Evolutionary conservation across 352 stramenopile species (phyloP).

Genomic region (Globisporangium orthogonon): DNA sequence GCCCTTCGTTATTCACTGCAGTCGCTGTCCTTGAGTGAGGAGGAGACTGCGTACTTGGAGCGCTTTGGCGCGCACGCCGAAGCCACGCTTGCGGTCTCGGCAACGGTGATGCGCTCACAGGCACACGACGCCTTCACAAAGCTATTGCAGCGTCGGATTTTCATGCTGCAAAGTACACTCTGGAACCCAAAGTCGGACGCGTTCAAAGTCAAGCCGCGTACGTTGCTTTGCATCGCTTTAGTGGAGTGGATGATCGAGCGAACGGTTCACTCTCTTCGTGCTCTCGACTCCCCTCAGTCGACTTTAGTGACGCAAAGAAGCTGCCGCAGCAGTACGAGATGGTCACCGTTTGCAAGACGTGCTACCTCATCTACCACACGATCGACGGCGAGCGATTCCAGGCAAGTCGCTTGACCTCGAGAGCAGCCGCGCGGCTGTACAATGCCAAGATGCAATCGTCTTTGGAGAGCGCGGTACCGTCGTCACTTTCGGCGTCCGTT

Average conservation of each 20-base stretch:
- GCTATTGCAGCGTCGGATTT: constrained; percentile 53
- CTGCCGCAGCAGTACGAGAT: constrained; percentile 46
- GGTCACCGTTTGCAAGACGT: constrained; percentile 32
- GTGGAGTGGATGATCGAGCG: not conserved
- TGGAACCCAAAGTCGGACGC: constrained; percentile 62
- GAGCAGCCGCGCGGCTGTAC: constrained; percentile 23
- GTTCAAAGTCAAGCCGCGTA: constrained; percentile 46
- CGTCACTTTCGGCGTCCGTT: not conserved
- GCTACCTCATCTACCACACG: constrained; percentile 46
- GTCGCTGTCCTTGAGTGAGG: constrained; percentile 52
- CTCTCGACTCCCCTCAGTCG: constrained; percentile 21
- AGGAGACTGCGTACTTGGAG: constrained; percentile 50
- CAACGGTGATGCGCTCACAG: not conserved
- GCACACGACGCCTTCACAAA: constrained; percentile 26
- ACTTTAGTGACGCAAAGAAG: constrained; percentile 35
- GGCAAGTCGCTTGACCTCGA: constrained; percentile 27
- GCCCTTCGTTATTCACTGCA: constrained; percentile 6
- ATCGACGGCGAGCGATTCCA: constrained; percentile 40
- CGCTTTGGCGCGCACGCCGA: constrained; percentile 50
- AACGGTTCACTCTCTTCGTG: not conserved
- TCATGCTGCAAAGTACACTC: constrained; percentile 63
- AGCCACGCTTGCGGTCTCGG: constrained; percentile 18
- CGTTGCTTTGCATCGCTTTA: constrained; percentile 1
- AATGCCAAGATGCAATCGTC: constrained; percentile 16
- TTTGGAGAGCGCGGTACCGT: not conserved